Percentiles rank a stretch among this genome's conserved stretches.
phyloP scores from a whole-genome alignment of 345 rosid species.

The Cardamine occulta region DNA sequence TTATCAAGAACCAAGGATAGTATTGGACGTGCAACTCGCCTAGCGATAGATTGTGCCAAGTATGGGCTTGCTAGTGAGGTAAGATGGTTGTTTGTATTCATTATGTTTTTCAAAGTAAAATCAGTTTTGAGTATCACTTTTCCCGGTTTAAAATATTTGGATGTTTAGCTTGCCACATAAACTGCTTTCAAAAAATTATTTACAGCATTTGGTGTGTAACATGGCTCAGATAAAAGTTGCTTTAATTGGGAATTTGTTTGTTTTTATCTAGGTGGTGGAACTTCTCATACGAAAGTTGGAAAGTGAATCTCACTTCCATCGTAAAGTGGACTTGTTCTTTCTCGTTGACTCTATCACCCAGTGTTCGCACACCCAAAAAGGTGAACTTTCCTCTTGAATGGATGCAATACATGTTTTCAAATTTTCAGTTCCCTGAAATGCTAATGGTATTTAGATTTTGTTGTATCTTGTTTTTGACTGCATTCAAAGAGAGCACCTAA shows the following conservation, averaged over 20 bases:
- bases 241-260: slow-evolving; percentile 2
- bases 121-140: slow-evolving; percentile 18
- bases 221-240: slow-evolving; percentile 11
- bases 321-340: slow-evolving; percentile 93
- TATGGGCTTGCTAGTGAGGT: slow-evolving; percentile 97
- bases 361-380: slow-evolving; percentile 96
- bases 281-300: slow-evolving; percentile 90
- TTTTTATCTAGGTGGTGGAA: slow-evolving; percentile 81
- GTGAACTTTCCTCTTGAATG: slow-evolving; percentile 42
- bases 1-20: slow-evolving; percentile 97
- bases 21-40: slow-evolving; percentile 98
- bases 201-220: slow-evolving; percentile 9
- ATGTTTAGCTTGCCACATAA: slow-evolving; percentile 9
- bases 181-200: slow-evolving; percentile 4
- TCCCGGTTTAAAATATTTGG: slow-evolving; percentile 2
- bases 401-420: slow-evolving; percentile 26
- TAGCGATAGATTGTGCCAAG: slow-evolving; percentile 98
- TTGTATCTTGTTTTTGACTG: neutral
- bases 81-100: slow-evolving; percentile 34
- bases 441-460: neutral
- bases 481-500: slow-evolving; percentile 9
- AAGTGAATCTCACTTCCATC: slow-evolving; percentile 82
- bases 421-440: slow-evolving; percentile 8
- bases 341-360: slow-evolving; percentile 99
- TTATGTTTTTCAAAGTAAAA: slow-evolving; percentile 1